phyloP scores from a whole-genome alignment of 78 protist genomes.

The Speleostelium caveatum region DNA sequence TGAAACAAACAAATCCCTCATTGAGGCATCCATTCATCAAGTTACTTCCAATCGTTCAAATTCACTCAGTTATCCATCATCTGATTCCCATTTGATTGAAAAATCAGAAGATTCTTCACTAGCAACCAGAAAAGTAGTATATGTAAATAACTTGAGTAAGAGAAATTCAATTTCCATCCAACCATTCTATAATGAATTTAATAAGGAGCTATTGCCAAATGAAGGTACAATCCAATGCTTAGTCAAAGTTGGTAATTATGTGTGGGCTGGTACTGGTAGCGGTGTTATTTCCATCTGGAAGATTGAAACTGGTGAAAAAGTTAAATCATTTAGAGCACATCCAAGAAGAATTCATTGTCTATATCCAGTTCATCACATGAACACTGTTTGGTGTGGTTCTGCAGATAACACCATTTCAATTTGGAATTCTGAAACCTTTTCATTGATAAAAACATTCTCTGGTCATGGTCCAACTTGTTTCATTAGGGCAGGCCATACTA shows the following conservation, averaged over 20 bases:
- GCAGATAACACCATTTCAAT: slow-evolving; percentile 44
- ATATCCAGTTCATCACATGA: slow-evolving; percentile 30
- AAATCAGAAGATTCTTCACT: not conserved
- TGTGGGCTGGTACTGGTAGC: slow-evolving; percentile 52
- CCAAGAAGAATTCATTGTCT: slow-evolving; percentile 55
- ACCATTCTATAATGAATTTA: slow-evolving; percentile 63
- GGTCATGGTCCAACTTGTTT: slow-evolving; percentile 56
- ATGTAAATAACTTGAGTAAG: slow-evolving; percentile 3
- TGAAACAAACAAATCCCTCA: no score
- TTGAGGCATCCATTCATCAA: not conserved
- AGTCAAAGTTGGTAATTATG: slow-evolving; percentile 1
- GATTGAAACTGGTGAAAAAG: slow-evolving; percentile 45
- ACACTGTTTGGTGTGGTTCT: slow-evolving; percentile 72
- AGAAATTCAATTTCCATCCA: slow-evolving; percentile 53
- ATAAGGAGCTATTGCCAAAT: slow-evolving; percentile 12
- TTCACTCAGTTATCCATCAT: no score
- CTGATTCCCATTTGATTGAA: not conserved
- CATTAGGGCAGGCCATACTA: slow-evolving; percentile 56
- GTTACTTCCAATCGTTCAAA: not conserved
- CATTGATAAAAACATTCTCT: slow-evolving; percentile 28
- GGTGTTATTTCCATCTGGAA: slow-evolving; percentile 36
- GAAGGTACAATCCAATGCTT: slow-evolving; percentile 72
- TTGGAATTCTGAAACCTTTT: slow-evolving; percentile 39
- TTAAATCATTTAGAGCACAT: slow-evolving; percentile 27
- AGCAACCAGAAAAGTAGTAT: slow-evolving; percentile 4